Base-by-base conservation (phyloP, 2,329 filamentous ascomycete species). In the Chrysoporthe puriensis region DNA sequence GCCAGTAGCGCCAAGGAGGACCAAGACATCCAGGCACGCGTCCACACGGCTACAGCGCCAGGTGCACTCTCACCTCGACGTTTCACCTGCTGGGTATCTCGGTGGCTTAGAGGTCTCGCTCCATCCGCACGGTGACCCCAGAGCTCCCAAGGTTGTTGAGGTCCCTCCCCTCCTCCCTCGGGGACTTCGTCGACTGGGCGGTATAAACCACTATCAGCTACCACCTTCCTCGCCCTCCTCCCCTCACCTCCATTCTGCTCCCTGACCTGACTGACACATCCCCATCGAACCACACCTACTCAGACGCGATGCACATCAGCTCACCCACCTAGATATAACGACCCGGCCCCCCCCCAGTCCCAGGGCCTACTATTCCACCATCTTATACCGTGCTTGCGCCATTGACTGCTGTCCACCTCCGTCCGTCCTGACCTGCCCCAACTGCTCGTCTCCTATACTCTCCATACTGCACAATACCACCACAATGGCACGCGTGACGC, bases 401-500 rank as follows among this genome's bases (percentile, higher is more conserved):
- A 59, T 64, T 57, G 36, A 46, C 34, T 60, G 11, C n/a, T 16
- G 16, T 26, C 57, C n/a, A 42, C 40, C 26, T 34, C 14, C 21
- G 40, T 8, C 36, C 43, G n/a, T 26, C 42, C 57, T 43, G 13
- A 26, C 26, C n/a, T 3, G 5, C 7, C 36, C 34, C 56, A 7
- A 21, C 3, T 42, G 32, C 26, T 5, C 11, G 18, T 11, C 16
- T 34, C 13, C 26, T 11, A 40, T 16, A 40, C 40, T 18, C 26
- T 57, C 8, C 34, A 60, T 58, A 59, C 63, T 34, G 16, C 54
- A 54, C 46, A n/a, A 42, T 64, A 26, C 52, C 9, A 32, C 48
- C 67, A 76, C 26, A 67, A 86, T 86, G 81, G 84, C 84, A 60
- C 79, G 84, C 74, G 79, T 86, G 69, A 82, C 83, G 18, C 79